These are phyloP conservation scores for Xylaria hypoxylon DNA, from an alignment of 2,329 filamentous ascomycete species.

Conservation along the genomic window DNA sequence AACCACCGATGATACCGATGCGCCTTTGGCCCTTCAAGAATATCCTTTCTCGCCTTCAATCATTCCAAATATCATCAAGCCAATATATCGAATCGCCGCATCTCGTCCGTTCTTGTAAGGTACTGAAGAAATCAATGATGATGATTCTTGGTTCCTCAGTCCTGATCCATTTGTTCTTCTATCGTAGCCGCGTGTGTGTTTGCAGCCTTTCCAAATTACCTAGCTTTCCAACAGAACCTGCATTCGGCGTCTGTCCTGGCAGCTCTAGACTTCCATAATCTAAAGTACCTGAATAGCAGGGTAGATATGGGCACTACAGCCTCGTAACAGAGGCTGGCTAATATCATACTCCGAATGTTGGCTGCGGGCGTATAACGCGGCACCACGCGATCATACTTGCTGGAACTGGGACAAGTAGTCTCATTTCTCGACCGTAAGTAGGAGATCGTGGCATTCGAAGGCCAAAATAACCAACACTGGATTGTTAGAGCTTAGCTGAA, in stretches of 20 bases:
- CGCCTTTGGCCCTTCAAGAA: constrained; percentile 19
- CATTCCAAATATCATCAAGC: not conserved
- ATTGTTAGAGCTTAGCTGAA: constrained; percentile 4
- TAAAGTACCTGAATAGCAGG: not conserved
- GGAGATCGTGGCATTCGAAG: constrained; percentile 3
- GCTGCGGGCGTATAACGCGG: not conserved
- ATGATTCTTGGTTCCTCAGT: not conserved
- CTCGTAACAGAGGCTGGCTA: not conserved
- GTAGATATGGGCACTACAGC: not conserved
- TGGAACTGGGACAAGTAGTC: not conserved
- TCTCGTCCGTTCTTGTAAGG: not conserved
- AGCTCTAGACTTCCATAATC: not conserved
- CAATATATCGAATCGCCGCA: constrained; percentile 9
- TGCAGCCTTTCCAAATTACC: constrained; percentile 1
- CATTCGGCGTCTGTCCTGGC: not conserved
- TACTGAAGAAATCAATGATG: not conserved
- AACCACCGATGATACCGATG: constrained; percentile 27
- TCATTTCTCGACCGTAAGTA: not conserved
- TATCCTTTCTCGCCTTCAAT: constrained; percentile 13
- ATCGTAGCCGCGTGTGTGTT: not conserved
- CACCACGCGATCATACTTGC: not conserved
- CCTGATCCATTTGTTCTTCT: not conserved
- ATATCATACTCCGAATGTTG: constrained; percentile 7
- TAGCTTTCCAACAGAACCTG: constrained; percentile 5
- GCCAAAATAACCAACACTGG: constrained; percentile 9